These are phyloP conservation scores for Alternaria panax DNA, from an alignment of 2,329 filamentous ascomycete genomes.

Conservation along the genomic window DNA sequence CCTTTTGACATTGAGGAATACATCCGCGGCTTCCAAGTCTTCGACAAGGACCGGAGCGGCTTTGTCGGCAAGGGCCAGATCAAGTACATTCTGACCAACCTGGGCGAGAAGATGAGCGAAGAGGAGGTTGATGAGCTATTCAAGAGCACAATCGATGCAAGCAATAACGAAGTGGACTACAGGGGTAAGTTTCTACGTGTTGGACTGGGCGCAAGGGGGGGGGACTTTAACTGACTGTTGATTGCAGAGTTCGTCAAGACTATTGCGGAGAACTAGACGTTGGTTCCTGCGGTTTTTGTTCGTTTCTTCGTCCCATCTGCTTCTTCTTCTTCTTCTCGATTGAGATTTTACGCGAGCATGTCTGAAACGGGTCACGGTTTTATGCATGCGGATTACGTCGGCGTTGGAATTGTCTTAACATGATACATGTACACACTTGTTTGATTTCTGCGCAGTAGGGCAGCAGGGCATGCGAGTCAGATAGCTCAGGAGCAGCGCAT, in stretches of 20 bases:
- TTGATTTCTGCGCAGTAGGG: slow-evolving; percentile 10
- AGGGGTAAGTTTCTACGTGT: slow-evolving; percentile 67
- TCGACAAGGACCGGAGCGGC: slow-evolving; percentile 98
- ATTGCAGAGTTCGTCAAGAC: slow-evolving; percentile 50
- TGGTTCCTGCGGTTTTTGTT: not conserved
- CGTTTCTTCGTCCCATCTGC: not conserved
- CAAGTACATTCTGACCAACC: slow-evolving; percentile 95
- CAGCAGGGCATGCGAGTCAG: not conserved
- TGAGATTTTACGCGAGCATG: slow-evolving; percentile 22
- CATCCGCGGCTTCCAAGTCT: slow-evolving; percentile 98
- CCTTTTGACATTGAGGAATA: slow-evolving; percentile 98
- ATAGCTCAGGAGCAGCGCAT: not conserved
- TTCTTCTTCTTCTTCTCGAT: not conserved
- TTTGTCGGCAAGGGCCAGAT: slow-evolving; percentile 98
- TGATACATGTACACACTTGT: slow-evolving; percentile 7
- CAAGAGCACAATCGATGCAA: slow-evolving; percentile 91
- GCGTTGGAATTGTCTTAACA: slow-evolving; percentile 34
- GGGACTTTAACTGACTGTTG: slow-evolving; percentile 2
- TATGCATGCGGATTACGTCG: slow-evolving; percentile 34
- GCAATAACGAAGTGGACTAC: slow-evolving; percentile 97
- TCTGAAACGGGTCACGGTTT: slow-evolving; percentile 34
- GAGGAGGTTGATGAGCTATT: slow-evolving; percentile 98
- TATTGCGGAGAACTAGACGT: slow-evolving; percentile 48
- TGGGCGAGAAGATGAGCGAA: slow-evolving; percentile 99
- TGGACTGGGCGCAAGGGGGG: not conserved